Conservation (phyloP, 2,329 filamentous ascomycete genomes). For the Hawksworthiomyces lignivorus region DNA sequence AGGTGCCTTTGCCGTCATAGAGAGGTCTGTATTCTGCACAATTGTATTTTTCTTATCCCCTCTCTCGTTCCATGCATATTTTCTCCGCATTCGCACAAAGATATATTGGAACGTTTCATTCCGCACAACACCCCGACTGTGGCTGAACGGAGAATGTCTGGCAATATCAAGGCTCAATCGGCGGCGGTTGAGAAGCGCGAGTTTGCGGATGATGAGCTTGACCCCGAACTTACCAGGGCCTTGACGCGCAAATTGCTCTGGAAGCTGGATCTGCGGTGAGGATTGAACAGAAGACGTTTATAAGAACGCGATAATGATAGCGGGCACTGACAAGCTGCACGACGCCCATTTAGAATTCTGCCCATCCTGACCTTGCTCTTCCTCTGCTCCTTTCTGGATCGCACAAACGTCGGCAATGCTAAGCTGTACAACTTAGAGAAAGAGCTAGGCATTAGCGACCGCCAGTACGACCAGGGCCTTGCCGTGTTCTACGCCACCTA, state of each 20-base stretch:
- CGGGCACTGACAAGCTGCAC: no score
- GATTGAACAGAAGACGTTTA: no score
- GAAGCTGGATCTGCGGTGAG: constrained; percentile 51
- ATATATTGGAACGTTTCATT: no score
- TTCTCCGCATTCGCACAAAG: no score
- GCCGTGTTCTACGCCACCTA: constrained; percentile 60
- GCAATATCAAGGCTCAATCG: constrained; percentile 20
- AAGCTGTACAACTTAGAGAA: constrained; percentile 55
- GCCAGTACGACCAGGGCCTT: constrained; percentile 57
- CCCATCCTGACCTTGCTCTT: constrained; percentile 58
- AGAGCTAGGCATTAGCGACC: constrained; percentile 49
- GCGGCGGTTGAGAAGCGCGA: constrained; percentile 33
- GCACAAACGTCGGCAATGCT: constrained; percentile 68
- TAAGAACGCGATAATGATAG: no score
- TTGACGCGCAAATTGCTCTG: constrained; percentile 38
- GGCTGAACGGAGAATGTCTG: no score
- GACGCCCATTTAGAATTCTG: no score
- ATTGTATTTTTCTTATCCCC: no score
- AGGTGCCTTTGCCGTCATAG: no score
- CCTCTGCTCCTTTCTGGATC: constrained; percentile 56
- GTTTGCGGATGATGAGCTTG: neutral
- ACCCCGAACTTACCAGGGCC: neutral
- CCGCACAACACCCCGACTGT: no score
- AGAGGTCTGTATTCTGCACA: no score
- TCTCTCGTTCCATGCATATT: no score